A percentile compares a stretch with the other conserved stretches of the same genome.
Conservation (phyloP, 148 eudicot species). For the Rhododendron vialii region DNA sequence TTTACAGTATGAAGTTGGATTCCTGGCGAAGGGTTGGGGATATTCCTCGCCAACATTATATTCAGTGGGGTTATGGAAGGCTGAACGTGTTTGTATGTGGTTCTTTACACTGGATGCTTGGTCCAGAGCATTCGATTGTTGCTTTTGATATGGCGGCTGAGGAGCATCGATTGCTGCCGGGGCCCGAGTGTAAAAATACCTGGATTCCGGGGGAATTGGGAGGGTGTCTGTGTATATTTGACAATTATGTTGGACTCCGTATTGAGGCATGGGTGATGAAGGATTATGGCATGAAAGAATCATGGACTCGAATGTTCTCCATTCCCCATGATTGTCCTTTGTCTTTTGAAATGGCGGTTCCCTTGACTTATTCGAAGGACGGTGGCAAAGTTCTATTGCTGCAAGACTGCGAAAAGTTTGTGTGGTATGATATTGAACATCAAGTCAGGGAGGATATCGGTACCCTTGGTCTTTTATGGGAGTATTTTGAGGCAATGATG, state of each 20-base stretch:
- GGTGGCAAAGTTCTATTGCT: too few species aligned
- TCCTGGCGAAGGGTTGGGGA: constrained; percentile 27
- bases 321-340: too few species aligned
- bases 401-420: too few species aligned
- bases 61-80: not conserved
- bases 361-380: too few species aligned
- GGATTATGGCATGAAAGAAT: too few species aligned
- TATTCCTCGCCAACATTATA: constrained; percentile 15
- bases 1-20: constrained; percentile 32
- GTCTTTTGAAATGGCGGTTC: too few species aligned
- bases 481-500: not conserved
- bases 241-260: not conserved
- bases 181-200: constrained; percentile 8
- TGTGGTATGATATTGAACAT: too few species aligned
- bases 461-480: too few species aligned
- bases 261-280: constrained; percentile 30
- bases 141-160: constrained; percentile 30
- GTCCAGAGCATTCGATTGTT: constrained; percentile 4
- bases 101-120: constrained; percentile 32
- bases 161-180: constrained; percentile 15
- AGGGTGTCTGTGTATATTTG: constrained; percentile 13
- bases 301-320: too few species aligned
- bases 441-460: too few species aligned
- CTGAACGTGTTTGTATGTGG: constrained; percentile 11
- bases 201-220: constrained; percentile 15